Conservation (phyloP, 2,329 filamentous ascomycete genomes). For the Xylariaceae sp. region DNA sequence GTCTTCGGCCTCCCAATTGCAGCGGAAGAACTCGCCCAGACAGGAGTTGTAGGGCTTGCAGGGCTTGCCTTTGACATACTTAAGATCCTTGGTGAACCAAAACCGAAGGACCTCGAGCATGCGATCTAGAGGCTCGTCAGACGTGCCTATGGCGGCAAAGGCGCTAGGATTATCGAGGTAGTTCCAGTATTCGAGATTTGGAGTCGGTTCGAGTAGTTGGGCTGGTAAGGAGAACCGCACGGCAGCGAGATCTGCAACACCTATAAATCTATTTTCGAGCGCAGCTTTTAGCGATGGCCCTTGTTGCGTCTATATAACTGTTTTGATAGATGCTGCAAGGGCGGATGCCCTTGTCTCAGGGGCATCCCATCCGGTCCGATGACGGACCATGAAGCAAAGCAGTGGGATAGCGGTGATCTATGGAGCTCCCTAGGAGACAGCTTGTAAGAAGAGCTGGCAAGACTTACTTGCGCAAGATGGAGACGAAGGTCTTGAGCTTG, state of each 20-base stretch:
- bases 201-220: conserved; percentile 90
- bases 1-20: conserved; percentile 91
- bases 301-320: not conserved
- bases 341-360: not conserved
- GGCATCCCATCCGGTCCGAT: conserved; percentile 15
- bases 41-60: conserved; percentile 99
- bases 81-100: conserved; percentile 98
- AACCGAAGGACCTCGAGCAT: conserved; percentile 94
- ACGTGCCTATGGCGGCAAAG: conserved; percentile 78
- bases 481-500: conserved; percentile 84
- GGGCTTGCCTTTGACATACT: conserved; percentile 97
- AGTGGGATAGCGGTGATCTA: conserved; percentile 9
- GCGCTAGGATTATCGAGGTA: conserved; percentile 94
- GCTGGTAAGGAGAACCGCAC: conserved; percentile 95
- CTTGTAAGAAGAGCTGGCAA: not conserved
- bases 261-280: conserved; percentile 69
- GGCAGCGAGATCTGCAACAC: conserved; percentile 89
- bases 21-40: conserved; percentile 95
- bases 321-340: conserved; percentile 8
- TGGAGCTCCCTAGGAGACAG: not conserved
- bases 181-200: conserved; percentile 98
- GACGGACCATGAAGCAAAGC: conserved; percentile 9
- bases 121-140: conserved; percentile 84
- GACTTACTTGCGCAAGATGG: conserved; percentile 82
- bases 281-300: conserved; percentile 22